These are phyloP conservation scores for Psidium guajava DNA, from an alignment of 345 rosid species.

Conservation along the genomic window DNA sequence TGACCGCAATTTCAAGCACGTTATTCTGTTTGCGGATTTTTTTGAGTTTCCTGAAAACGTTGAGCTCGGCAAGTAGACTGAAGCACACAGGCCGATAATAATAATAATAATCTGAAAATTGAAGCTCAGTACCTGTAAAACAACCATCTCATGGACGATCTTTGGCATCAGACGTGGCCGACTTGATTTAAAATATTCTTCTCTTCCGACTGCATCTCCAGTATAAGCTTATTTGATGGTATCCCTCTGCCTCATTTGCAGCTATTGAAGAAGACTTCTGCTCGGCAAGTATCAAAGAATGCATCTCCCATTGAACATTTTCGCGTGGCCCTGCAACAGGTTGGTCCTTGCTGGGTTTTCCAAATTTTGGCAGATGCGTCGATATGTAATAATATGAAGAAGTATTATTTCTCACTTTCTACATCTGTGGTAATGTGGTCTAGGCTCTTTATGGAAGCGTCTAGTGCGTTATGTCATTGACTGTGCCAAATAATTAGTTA, in stretches of 20 bases:
- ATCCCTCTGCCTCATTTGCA: slow-evolving; percentile 33
- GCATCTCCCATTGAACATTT: slow-evolving; percentile 64
- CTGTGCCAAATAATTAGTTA: not conserved
- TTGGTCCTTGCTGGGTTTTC: slow-evolving; percentile 11
- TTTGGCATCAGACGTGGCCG: not conserved
- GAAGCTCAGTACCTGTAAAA: not conserved
- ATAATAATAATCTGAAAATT: not conserved
- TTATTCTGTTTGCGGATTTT: not conserved
- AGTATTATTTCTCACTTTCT: not conserved
- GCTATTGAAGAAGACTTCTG: slow-evolving; percentile 68
- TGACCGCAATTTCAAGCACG: not conserved
- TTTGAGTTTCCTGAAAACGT: not conserved
- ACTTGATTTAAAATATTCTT: not conserved
- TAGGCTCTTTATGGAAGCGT: not conserved
- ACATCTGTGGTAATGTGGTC: not conserved
- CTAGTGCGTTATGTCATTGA: not conserved
- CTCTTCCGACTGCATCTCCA: not conserved
- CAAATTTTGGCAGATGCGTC: not conserved
- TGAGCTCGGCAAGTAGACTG: not conserved
- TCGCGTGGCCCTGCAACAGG: slow-evolving; percentile 60
- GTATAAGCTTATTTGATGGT: slow-evolving; percentile 1
- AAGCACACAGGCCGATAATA: not conserved
- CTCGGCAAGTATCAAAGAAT: slow-evolving; percentile 54
- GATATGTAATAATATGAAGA: not conserved
- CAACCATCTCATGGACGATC: not conserved